Conservation (phyloP, 257 asterid species). For the Primulina eburnea region DNA sequence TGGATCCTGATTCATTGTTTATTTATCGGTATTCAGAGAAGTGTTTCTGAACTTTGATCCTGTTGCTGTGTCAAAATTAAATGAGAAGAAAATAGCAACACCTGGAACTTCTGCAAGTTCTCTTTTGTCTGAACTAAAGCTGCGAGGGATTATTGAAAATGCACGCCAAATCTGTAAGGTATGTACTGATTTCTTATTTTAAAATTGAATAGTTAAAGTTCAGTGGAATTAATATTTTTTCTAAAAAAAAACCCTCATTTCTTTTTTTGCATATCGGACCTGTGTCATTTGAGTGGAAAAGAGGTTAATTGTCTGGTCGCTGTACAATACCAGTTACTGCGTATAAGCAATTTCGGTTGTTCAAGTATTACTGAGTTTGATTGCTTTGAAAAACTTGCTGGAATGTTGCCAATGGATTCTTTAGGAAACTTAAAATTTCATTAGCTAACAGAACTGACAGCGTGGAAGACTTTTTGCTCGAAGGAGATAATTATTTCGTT, state of each 20-base stretch:
- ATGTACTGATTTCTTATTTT: constrained; percentile 18
- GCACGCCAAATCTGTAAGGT: constrained; percentile 89
- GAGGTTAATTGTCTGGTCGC: background rate
- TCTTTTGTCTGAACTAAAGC: constrained; percentile 81
- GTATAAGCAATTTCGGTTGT: background rate
- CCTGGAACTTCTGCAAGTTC: constrained; percentile 77
- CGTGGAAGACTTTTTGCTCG: constrained; percentile 3
- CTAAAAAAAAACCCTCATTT: constrained; percentile 6
- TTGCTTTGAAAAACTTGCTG: constrained; percentile 3
- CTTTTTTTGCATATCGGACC: constrained; percentile 17
- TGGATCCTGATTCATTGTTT: constrained; percentile 29
- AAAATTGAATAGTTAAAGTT: too few species aligned
- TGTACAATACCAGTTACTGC: background rate
- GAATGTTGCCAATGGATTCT: background rate
- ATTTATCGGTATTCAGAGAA: constrained; percentile 61
- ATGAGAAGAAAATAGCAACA: constrained; percentile 72
- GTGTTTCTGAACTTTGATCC: constrained; percentile 85
- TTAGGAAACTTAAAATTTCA: background rate
- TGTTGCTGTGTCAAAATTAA: constrained; percentile 72
- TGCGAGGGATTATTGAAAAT: constrained; percentile 83
- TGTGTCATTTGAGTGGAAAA: background rate
- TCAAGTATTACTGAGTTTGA: background rate
- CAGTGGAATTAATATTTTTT: background rate
- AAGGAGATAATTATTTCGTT: constrained; percentile 2
- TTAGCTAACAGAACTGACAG: constrained; percentile 4